A percentile compares a stretch with the other conserved stretches of the same genome.
Evolutionary conservation across 176 grass and related monocot genomes (phyloP).

Genomic region (Metroxylon sagu): DNA sequence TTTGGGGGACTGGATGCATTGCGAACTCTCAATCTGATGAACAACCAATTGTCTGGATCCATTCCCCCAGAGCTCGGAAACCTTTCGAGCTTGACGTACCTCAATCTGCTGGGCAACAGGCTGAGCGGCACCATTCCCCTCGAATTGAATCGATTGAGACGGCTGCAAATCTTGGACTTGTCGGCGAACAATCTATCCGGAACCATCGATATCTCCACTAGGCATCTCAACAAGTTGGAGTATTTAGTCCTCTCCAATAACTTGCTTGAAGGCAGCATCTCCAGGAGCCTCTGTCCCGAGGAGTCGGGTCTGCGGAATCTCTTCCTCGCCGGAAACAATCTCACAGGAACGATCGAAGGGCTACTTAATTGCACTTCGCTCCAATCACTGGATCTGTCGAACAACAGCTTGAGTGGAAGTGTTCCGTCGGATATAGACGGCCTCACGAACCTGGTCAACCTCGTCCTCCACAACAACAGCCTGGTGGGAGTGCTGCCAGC

Average conservation of each 20-base stretch:
- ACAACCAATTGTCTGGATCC: slow-evolving; percentile 42
- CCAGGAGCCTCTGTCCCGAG: slow-evolving; percentile 24
- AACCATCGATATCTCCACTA: slow-evolving; percentile 39
- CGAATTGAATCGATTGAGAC: slow-evolving; percentile 53
- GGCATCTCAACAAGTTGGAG: slow-evolving; percentile 41
- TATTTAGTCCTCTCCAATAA: slow-evolving; percentile 72
- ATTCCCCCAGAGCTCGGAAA: slow-evolving; percentile 42
- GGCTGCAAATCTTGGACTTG: slow-evolving; percentile 58
- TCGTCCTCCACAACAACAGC: slow-evolving; percentile 90
- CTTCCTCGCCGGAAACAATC: slow-evolving; percentile 51
- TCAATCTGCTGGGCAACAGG: slow-evolving; percentile 72
- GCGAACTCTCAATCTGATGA: slow-evolving; percentile 56
- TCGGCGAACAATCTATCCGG: slow-evolving; percentile 73
- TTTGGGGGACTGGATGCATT: slow-evolving; percentile 39
- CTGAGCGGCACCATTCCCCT: slow-evolving; percentile 47
- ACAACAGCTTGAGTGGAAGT: slow-evolving; percentile 58
- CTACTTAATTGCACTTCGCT: slow-evolving; percentile 42
- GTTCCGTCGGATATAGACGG: slow-evolving; percentile 47
- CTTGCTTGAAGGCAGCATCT: slow-evolving; percentile 46
- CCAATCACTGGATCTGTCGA: slow-evolving; percentile 52
- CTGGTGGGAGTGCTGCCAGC: slow-evolving; percentile 38
- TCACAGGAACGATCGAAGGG: slow-evolving; percentile 37
- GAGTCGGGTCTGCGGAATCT: slow-evolving; percentile 54
- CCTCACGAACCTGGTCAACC: slow-evolving; percentile 44
- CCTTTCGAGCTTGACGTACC: slow-evolving; percentile 51